These are phyloP conservation scores for Orychophragmus violaceus DNA, from an alignment of 345 rosid genomes.

Conservation along the genomic window DNA sequence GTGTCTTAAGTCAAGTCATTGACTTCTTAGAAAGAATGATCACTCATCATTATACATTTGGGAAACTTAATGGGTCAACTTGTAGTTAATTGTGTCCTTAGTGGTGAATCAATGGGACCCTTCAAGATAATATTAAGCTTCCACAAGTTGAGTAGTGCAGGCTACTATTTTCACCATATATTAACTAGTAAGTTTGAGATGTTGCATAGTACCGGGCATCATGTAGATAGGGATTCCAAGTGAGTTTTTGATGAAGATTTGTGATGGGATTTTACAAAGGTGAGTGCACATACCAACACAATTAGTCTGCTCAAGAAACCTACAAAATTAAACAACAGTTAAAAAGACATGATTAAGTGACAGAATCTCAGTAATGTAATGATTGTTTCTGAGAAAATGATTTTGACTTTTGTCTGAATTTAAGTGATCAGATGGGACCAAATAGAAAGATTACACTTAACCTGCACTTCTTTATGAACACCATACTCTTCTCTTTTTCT, in stretches of 20 bases:
- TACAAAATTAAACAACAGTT: conserved; percentile 23
- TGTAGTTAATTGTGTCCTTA: conserved; percentile 48
- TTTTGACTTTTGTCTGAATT: conserved; percentile 27
- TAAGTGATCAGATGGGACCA: conserved; percentile 37
- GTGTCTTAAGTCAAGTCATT: conserved; percentile 10
- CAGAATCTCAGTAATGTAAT: conserved; percentile 25
- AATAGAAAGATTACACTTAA: conserved; percentile 28
- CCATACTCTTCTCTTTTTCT: conserved; percentile 67
- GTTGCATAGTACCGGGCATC: conserved; percentile 65
- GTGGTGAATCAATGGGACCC: conserved; percentile 59
- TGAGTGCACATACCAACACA: conserved; percentile 93
- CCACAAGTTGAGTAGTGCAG: conserved; percentile 59
- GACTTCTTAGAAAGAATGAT: conserved; percentile 10
- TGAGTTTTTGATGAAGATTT: conserved; percentile 67
- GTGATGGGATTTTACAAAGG: conserved; percentile 77
- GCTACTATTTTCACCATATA: conserved; percentile 32
- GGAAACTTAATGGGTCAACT: conserved; percentile 36
- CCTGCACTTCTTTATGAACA: conserved; percentile 89
- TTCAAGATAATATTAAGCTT: conserved; percentile 41
- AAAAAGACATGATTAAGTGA: not conserved
- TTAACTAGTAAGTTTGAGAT: too few species aligned
- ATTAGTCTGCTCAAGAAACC: conserved; percentile 80
- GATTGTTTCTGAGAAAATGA: conserved; percentile 29
- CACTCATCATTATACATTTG: conserved; percentile 23
- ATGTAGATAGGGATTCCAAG: conserved; percentile 85